A percentile compares a stretch with the other conserved stretches of the same genome.
Conservation (phyloP, 2,329 filamentous ascomycete genomes). For the Cercospora sp. region DNA sequence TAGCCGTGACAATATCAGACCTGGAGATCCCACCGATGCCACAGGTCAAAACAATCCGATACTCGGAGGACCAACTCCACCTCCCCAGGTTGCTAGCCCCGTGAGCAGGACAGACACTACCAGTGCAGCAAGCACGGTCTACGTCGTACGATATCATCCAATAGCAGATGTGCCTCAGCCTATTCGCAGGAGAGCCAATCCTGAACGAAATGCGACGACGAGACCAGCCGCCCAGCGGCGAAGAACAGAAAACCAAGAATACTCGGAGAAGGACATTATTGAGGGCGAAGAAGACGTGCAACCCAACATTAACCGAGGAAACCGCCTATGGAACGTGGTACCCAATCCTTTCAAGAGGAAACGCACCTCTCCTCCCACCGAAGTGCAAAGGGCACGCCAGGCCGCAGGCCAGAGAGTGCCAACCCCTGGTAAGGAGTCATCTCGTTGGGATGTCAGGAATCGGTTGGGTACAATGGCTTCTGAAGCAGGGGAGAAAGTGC, state of each 20-base stretch:
- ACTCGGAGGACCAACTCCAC: constrained; percentile 42
- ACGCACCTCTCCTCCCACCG: constrained; percentile 59
- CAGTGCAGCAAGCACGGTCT: constrained; percentile 64
- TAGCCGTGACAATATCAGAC: constrained; percentile 15
- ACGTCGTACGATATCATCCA: constrained; percentile 63
- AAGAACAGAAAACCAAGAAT: constrained; percentile 8
- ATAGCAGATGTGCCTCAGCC: constrained; percentile 49
- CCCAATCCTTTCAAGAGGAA: constrained; percentile 60
- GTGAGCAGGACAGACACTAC: constrained; percentile 62
- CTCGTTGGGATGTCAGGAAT: constrained; percentile 47
- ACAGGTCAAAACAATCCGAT: constrained; percentile 10
- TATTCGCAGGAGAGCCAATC: constrained; percentile 32
- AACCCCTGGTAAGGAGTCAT: constrained; percentile 46
- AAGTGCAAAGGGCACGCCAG: constrained; percentile 55
- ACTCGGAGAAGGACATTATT: constrained; percentile 33
- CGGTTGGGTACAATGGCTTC: constrained; percentile 52
- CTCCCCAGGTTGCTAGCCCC: constrained; percentile 54
- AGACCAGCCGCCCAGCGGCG: constrained; percentile 8
- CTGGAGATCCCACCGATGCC: neutral
- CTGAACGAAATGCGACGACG: constrained; percentile 21
- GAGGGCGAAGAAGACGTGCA: constrained; percentile 27
- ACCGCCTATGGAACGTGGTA: constrained; percentile 51
- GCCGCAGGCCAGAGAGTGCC: constrained; percentile 33
- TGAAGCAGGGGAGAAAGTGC: constrained; percentile 47
- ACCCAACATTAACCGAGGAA: constrained; percentile 37